Conservation (phyloP, 2,329 filamentous ascomycete genomes). For the Trichophyton schoenleinii region DNA sequence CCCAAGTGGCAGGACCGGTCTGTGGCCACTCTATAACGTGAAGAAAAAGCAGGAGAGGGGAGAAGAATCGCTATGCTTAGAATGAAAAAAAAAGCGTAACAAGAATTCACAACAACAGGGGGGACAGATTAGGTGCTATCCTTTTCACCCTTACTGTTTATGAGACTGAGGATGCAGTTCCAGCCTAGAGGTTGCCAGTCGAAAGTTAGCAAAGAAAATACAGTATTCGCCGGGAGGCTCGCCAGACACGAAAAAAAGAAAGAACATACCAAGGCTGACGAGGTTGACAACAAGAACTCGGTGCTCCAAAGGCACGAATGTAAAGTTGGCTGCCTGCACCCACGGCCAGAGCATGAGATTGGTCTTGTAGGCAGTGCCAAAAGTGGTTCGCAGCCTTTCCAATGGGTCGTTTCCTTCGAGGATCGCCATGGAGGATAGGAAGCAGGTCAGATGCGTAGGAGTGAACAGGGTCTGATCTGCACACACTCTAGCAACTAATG, state of each 20-base stretch:
- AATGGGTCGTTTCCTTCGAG: constrained; percentile 56
- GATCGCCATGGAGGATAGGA: constrained; percentile 72
- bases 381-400: constrained; percentile 62
- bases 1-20: not conserved
- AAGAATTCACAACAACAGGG: not conserved
- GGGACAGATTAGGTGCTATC: not conserved
- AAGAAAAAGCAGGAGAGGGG: not conserved
- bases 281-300: constrained; percentile 78
- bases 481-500: constrained; percentile 64
- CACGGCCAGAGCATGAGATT: constrained; percentile 83
- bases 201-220: not conserved
- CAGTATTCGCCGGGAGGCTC: not conserved
- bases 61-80: not conserved
- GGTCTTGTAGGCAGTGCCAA: constrained; percentile 57
- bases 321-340: constrained; percentile 80
- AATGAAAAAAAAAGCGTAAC: not conserved
- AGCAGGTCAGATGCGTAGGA: constrained; percentile 67
- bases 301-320: constrained; percentile 69
- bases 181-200: constrained; percentile 32
- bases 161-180: constrained; percentile 47
- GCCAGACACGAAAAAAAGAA: too few relatives aligned
- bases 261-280: constrained; percentile 51
- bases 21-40: not conserved
- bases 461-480: constrained; percentile 75
- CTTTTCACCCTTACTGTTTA: constrained; percentile 35